Percentiles rank a stretch among this genome's conserved stretches.
Evolutionary conservation across 495 filamentous ascomycete genomes (phyloP).

Genomic region (Penicillium daleae): DNA sequence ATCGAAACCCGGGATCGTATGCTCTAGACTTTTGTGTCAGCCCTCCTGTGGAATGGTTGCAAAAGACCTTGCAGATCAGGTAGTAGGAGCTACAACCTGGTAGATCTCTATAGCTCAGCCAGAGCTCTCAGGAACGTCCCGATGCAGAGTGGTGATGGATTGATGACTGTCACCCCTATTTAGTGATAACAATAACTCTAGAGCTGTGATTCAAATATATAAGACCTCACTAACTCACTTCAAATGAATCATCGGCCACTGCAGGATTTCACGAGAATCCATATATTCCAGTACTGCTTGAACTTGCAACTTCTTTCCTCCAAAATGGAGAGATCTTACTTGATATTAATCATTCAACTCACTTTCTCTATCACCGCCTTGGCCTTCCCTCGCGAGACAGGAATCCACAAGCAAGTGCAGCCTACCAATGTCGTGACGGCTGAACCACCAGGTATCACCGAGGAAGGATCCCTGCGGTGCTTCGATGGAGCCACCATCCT

Average conservation of each 20-base stretch:
- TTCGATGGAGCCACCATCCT: conserved; percentile 27
- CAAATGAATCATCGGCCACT: neutral
- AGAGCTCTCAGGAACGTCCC: neutral
- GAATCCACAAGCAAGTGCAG: neutral
- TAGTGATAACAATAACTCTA: neutral
- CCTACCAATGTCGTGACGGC: conserved; percentile 9
- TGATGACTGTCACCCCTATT: neutral
- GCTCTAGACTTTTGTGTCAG: neutral
- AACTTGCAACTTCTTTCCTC: neutral
- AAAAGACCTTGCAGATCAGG: neutral
- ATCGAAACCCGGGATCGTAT: neutral
- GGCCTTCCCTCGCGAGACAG: conserved; percentile 21
- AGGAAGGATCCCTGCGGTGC: conserved; percentile 24
- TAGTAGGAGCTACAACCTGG: neutral
- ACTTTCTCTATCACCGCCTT: conserved; percentile 1
- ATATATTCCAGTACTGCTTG: neutral
- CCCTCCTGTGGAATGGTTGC: neutral
- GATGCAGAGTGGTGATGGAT: neutral
- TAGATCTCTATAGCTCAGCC: neutral
- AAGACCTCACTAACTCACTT: neutral
- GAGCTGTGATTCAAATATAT: neutral
- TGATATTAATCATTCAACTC: neutral
- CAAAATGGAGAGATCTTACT: conserved; percentile 10
- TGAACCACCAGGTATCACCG: conserved; percentile 19
- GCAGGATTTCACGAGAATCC: neutral